A percentile compares a stretch with the other conserved stretches of the same genome.
phyloP scores from a whole-genome alignment of 768 basidiomycete genomes.

The Termitomyces sp. region DNA sequence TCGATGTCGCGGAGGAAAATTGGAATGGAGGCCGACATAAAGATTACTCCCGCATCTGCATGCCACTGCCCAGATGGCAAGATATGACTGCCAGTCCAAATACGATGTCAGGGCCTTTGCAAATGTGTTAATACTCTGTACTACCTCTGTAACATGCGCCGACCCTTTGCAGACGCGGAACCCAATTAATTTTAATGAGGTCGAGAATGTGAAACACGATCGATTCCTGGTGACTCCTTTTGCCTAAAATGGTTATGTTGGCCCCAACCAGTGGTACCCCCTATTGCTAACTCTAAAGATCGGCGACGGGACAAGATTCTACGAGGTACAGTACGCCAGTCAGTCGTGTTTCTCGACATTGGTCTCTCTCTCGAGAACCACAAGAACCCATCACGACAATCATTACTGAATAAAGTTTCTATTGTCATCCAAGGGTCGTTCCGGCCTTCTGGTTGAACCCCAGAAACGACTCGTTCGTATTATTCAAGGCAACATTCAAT shows the following conservation, averaged over 20 bases:
- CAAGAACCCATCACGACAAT: not conserved
- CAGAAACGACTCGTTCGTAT: not conserved
- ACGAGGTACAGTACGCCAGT: not conserved
- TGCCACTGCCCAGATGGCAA: slow-evolving; percentile 7
- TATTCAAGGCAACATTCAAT: not conserved
- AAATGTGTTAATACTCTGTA: not conserved
- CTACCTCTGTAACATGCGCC: not conserved
- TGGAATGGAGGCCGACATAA: slow-evolving; percentile 23
- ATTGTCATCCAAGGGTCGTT: slow-evolving; percentile 1
- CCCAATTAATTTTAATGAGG: slow-evolving; percentile 7
- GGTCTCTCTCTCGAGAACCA: not conserved
- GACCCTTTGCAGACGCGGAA: not conserved
- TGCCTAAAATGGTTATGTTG: slow-evolving; percentile 30
- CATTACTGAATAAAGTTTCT: slow-evolving; percentile 2
- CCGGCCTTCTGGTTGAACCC: not conserved
- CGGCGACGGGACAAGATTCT: slow-evolving; percentile 5
- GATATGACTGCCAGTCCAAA: slow-evolving; percentile 11
- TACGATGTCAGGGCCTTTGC: not conserved
- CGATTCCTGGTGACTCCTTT: slow-evolving; percentile 25
- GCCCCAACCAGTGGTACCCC: slow-evolving; percentile 34
- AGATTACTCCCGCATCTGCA: slow-evolving; percentile 32
- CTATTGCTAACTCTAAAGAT: slow-evolving; percentile 25
- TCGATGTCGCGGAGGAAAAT: slow-evolving; percentile 33
- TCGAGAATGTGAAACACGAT: slow-evolving; percentile 42
- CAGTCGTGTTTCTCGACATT: not conserved